Conservation (phyloP, 352 stramenopile genomes). For the Aphanomyces stellatus region DNA sequence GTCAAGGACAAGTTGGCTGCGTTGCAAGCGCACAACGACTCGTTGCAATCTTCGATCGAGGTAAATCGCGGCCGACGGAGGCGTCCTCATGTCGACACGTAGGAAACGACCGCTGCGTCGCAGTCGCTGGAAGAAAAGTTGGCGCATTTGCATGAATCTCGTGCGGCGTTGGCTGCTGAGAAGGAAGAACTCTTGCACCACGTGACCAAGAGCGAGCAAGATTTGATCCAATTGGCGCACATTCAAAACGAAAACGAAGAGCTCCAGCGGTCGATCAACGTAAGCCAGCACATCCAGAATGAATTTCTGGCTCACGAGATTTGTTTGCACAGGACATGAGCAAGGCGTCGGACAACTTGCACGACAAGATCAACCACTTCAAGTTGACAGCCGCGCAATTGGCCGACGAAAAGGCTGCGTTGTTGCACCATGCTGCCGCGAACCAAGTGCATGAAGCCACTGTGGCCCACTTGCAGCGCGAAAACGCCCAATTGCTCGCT, state of each 20-base stretch:
- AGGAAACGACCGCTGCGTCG: neutral
- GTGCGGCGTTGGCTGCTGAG: neutral
- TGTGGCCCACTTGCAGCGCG: neutral
- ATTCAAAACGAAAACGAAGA: conserved; percentile 9
- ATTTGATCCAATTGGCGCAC: neutral
- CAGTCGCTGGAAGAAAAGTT: neutral
- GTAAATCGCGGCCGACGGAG: neutral
- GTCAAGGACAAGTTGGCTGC: neutral
- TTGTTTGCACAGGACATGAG: neutral
- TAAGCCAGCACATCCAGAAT: no score
- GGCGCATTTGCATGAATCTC: neutral
- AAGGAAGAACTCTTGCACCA: neutral
- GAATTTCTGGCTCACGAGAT: no score
- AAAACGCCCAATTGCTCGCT: neutral
- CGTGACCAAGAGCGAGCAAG: neutral
- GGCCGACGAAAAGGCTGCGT: neutral
- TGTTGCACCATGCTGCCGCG: neutral
- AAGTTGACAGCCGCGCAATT: neutral
- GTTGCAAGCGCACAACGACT: neutral
- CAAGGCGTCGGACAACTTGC: neutral
- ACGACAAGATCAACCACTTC: neutral
- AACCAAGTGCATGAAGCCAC: neutral
- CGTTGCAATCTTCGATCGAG: neutral
- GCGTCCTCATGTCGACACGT: neutral
- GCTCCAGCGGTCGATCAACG: neutral